Base-by-base conservation (phyloP, 352 stramenopile species). In the Phytophthora lateralis region DNA sequence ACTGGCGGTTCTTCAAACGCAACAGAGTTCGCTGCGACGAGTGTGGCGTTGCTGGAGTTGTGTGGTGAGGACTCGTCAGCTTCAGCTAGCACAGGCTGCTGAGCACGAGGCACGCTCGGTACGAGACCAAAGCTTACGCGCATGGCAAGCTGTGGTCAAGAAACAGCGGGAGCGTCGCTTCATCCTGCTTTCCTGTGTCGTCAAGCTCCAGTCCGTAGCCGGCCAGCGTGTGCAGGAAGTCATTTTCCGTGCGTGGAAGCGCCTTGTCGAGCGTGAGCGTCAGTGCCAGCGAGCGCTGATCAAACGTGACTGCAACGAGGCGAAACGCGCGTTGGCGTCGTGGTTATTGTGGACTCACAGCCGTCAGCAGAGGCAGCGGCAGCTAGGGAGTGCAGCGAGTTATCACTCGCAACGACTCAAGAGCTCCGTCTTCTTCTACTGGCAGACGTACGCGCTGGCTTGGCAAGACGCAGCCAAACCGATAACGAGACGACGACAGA, bases 371-470 rank as follows among this genome's bases (percentile, higher is more conserved):
- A 26, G 39, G 5, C 35, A 47, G 2, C 37, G 62, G 15, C 34
- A 73, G 17, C 44, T 70, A 8, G 32, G 44, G 17, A 49, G 11
- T 1, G 67, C 72, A 12, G 69, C 63, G 2, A 37, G 49, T 1
- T 85, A 88, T 30, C 64, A 69, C 20, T 29, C 50, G 3, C 54
- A 63, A 17, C 65, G 76, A 0, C 56, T 89, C 15, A 43, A 75
- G 10, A 77, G 70, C 18, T 35, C 60, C 2, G 44, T 74, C 10
- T 89, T 88, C 66, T 88, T 89, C 68, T 84, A 85, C 57, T 91
- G 82, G 82, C 82, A 89, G 51, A 87, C 84, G 50, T 89, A 89
- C 46, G 71, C 68, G n/a, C 72, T 91, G n/a, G 79, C 78, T 12
- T 91, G 82, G 82, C 80, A 82, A 46, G 77, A 87, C 24, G 73